These are phyloP conservation scores for Umbellularia californica DNA, from an alignment of 164 flowering plant genomes.

Conservation along the genomic window DNA sequence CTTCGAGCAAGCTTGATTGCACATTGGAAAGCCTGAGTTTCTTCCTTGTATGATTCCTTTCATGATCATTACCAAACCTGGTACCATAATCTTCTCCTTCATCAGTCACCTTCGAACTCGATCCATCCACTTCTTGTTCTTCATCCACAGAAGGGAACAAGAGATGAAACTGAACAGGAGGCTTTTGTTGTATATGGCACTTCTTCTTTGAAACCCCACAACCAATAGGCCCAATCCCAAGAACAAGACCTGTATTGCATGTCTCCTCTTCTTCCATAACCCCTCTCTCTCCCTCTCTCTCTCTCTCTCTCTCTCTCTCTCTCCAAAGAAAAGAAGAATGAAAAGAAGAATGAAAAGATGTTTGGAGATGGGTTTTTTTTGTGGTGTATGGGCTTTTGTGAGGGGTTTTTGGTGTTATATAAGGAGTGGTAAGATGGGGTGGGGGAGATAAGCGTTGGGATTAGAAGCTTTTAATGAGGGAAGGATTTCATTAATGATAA, in stretches of 20 bases:
- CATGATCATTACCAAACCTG: background rate
- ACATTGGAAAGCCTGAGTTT: conserved; percentile 42
- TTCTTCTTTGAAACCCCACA: background rate
- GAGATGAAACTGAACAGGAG: conserved; percentile 11
- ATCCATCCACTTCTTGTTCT: conserved; percentile 7
- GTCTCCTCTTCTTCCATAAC: conserved; percentile 19
- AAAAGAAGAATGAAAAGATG: background rate
- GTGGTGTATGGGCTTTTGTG: background rate
- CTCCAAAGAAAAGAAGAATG: background rate
- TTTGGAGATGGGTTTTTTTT: background rate
- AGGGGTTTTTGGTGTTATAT: background rate
- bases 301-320: background rate
- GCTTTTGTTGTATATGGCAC: background rate
- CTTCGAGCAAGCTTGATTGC: conserved; percentile 39
- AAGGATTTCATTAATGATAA: background rate
- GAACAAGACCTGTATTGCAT: conserved; percentile 15
- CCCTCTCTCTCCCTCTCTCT: too few species aligned
- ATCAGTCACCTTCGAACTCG: conserved; percentile 11
- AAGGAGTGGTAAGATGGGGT: background rate
- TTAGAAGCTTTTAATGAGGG: background rate
- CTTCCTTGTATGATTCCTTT: conserved; percentile 15
- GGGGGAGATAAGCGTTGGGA: background rate
- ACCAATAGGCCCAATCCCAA: conserved; percentile 11
- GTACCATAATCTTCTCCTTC: conserved; percentile 5
- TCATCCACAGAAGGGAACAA: conserved; percentile 17